Evolutionary conservation across 2,329 filamentous ascomycete genomes (phyloP).

Genomic region (Penicillium sp.): DNA sequence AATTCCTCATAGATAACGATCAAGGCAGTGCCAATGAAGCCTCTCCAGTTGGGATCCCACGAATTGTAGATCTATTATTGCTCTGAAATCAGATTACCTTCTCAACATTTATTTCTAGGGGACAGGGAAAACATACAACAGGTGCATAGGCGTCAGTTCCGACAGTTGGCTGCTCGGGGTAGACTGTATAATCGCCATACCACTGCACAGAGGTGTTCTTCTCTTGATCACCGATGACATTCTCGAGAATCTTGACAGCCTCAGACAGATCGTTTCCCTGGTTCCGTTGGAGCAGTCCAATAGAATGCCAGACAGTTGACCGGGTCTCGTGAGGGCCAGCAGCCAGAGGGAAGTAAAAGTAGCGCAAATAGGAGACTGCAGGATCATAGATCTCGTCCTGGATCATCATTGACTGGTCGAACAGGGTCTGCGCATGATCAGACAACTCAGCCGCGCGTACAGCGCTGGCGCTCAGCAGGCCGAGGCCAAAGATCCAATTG

Average conservation of each 20-base stretch:
- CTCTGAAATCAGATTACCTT: neutral
- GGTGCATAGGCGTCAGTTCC: conserved; percentile 50
- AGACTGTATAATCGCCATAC: conserved; percentile 37
- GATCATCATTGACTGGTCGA: conserved; percentile 52
- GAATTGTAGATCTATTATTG: conserved; percentile 47
- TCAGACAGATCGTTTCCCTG: conserved; percentile 46
- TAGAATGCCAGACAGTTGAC: conserved; percentile 57
- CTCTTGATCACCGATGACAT: conserved; percentile 52
- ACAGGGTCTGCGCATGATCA: conserved; percentile 35
- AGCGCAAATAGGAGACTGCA: conserved; percentile 49
- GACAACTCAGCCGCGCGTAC: conserved; percentile 6
- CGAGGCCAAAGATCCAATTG: conserved; percentile 9
- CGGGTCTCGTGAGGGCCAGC: conserved; percentile 55
- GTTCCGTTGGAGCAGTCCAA: conserved; percentile 56
- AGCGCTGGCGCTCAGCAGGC: conserved; percentile 6
- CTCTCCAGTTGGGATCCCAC: conserved; percentile 64
- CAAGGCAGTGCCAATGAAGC: conserved; percentile 58
- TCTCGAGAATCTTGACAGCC: conserved; percentile 52
- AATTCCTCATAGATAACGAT: conserved; percentile 60
- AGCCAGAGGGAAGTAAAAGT: conserved; percentile 35
- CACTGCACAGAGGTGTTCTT: conserved; percentile 53
- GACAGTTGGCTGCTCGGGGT: conserved; percentile 52
- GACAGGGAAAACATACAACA: conserved; percentile 7
- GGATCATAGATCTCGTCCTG: conserved; percentile 55
- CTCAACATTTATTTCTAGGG: neutral